Evolutionary conservation across 495 filamentous ascomycete species (phyloP), one percentile per base, ranked within the genome.

Genomic region (Massariosphaeria phaeospora): DNA sequence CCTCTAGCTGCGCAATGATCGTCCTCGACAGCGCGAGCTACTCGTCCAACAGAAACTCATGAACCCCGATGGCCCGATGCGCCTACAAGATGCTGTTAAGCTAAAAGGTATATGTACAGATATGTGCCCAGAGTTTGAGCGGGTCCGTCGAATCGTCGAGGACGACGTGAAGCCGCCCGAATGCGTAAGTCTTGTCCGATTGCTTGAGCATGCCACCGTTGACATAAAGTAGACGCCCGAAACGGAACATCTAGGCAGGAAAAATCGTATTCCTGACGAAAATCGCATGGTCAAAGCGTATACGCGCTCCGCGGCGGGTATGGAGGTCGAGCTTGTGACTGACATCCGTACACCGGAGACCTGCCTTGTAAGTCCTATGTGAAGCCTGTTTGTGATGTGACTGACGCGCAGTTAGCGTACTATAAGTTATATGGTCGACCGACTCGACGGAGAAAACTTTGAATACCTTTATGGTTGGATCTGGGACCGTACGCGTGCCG

Each of bases 41-140:
- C 81, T 90, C 10, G 90, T 94, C 47, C 77, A 73, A 51, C 79
- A 81, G 46, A 84, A 85, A 9, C 77, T 87, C 20, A 85, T 96
- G 68, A 90, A 99, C 64, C 94, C 94, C 0, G 84, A 94, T 38
- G 87, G 88, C 65, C 85, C 82, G 10, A 86, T 85, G 43, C 82
- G 76, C 30, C 77, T 97, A 27, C 80, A 84, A 34, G 80, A 96
- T 53, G 91, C 93, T 3, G 86, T 96, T 36, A 85, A 84, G 2
- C 91, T 89, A 17, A 83, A 88, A 48, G 93, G 91, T 9, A 91
- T 85, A 48, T 97, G 91, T 64, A 81, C 86, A 58, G 83, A 88
- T 54, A 96, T 95, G 91, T 99, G 94, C 68, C 88, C 94, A 0
- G 84, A 91, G 58, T 96, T 82, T 64, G 94, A 99, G 71, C 75